Evolutionary conservation across 768 basidiomycete species (phyloP).

Genomic region (Boletus subparvulus): DNA sequence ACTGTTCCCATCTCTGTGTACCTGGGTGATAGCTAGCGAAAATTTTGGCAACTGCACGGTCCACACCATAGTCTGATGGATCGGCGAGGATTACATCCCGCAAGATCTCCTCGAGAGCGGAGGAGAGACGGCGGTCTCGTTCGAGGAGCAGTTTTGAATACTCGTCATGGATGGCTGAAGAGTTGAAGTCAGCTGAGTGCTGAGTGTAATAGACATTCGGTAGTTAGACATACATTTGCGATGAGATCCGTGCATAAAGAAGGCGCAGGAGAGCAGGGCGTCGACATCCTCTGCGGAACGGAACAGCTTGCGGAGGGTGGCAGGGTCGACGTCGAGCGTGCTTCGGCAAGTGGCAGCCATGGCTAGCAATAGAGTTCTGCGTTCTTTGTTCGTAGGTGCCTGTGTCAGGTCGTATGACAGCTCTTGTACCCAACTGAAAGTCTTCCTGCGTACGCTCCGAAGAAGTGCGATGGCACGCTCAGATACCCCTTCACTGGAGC

Average conservation of each 20-base stretch:
- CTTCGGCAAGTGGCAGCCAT: background rate
- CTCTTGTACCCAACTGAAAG: background rate
- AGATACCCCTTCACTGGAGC: background rate
- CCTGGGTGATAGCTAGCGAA: background rate
- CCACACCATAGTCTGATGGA: background rate
- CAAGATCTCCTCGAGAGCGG: background rate
- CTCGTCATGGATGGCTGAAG: rapidly evolving
- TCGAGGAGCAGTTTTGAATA: background rate
- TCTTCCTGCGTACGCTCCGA: background rate
- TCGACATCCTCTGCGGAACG: background rate
- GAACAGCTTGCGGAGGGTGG: background rate
- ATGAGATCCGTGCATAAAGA: background rate
- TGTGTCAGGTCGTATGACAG: background rate
- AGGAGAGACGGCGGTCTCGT: background rate
- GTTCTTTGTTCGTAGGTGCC: background rate
- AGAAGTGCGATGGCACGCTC: background rate
- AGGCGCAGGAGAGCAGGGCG: background rate
- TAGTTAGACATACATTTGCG: background rate
- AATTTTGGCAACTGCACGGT: background rate
- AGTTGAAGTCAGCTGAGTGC: background rate
- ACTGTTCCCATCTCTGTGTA: background rate
- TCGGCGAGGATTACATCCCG: background rate
- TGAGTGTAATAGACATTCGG: too few species aligned
- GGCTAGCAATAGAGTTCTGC: background rate
- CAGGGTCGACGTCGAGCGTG: background rate